Conservation (phyloP, 202 grass and related monocot species). For the Hordeum pubiflorum region DNA sequence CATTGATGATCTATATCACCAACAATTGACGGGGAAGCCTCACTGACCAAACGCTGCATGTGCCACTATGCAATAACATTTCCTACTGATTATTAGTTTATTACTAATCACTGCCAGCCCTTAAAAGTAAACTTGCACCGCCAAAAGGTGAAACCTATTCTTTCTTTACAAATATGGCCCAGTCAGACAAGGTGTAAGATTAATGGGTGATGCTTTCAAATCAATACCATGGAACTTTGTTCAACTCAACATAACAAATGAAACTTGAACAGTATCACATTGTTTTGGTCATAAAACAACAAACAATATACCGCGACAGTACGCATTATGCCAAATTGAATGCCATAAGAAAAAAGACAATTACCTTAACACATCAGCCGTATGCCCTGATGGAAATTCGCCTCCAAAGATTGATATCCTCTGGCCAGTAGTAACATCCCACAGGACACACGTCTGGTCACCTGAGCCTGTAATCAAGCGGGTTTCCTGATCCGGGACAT, state of each 20-base stretch:
- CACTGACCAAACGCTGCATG: not conserved
- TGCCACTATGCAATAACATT: not conserved
- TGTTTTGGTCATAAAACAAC: not conserved
- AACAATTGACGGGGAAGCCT: not conserved
- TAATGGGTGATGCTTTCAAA: not conserved
- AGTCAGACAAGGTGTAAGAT: not conserved
- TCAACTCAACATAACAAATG: not conserved
- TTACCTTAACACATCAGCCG: slow-evolving; percentile 87
- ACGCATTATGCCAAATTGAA: not conserved
- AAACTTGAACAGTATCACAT: not conserved
- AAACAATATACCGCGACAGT: not conserved
- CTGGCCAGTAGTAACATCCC: slow-evolving; percentile 97
- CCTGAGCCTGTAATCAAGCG: slow-evolving; percentile 84
- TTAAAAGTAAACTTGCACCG: not conserved
- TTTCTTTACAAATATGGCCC: not conserved
- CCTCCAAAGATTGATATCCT: slow-evolving; percentile 94
- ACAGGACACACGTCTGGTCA: slow-evolving; percentile 83
- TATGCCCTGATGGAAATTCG: slow-evolving; percentile 98
- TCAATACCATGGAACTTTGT: not conserved
- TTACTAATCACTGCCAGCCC: not conserved
- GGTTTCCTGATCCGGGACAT: slow-evolving; percentile 85
- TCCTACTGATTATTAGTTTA: not conserved
- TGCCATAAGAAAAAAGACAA: slow-evolving; percentile 4
- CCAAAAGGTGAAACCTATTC: not conserved
- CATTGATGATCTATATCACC: not conserved